These are phyloP conservation scores for Pythium phragmiticola DNA, from an alignment of 352 stramenopile species.

Conservation along the genomic window DNA sequence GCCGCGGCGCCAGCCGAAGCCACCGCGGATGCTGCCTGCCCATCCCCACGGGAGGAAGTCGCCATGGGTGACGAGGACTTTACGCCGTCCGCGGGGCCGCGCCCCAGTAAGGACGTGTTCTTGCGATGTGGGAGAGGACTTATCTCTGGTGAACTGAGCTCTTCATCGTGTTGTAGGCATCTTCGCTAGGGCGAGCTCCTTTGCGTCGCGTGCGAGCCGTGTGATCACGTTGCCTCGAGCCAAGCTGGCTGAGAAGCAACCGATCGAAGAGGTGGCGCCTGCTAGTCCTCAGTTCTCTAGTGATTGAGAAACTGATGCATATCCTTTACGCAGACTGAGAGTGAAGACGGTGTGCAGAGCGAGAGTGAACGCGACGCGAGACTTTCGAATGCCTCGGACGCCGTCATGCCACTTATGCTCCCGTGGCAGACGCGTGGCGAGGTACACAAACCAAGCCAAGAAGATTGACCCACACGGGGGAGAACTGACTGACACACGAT, in stretches of 20 bases:
- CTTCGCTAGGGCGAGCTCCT: conserved; percentile 16
- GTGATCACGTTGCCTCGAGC: conserved; percentile 16
- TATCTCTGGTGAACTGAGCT: too few relatives aligned
- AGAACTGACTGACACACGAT: background rate
- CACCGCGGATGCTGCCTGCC: background rate
- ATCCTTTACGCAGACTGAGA: background rate
- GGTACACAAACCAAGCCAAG: background rate
- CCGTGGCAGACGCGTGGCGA: conserved; percentile 50
- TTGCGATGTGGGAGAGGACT: too few relatives aligned
- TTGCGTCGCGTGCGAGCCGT: conserved; percentile 20
- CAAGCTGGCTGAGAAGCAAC: conserved; percentile 7
- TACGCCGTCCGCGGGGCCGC: background rate
- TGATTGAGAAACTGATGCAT: background rate
- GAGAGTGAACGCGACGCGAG: conserved; percentile 30
- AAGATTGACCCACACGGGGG: background rate
- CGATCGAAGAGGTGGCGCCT: conserved; percentile 5
- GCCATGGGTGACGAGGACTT: conserved; percentile 3
- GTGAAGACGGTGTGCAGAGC: background rate
- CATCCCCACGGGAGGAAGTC: conserved; percentile 3
- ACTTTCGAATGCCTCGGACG: conserved; percentile 9
- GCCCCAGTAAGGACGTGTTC: background rate
- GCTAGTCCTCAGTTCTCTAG: too few relatives aligned
- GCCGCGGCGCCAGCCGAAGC: background rate
- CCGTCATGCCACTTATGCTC: conserved; percentile 26
- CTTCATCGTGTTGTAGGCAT: conserved; percentile 6